phyloP scores from a whole-genome alignment of 1,139 yeast genomes.

The Sugiyamaella paludigena region DNA sequence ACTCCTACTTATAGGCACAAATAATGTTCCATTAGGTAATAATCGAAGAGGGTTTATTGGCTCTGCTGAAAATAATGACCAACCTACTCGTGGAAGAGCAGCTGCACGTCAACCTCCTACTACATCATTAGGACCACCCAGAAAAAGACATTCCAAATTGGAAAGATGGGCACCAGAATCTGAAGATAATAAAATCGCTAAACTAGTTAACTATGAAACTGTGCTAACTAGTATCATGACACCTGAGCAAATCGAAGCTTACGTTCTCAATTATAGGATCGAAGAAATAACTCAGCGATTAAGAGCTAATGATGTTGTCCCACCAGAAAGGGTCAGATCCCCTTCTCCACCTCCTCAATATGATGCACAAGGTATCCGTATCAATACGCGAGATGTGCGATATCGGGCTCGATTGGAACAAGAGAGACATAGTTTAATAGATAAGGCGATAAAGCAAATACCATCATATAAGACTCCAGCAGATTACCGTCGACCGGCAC shows the following conservation, averaged over 20 bases:
- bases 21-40: slow-evolving; percentile 32
- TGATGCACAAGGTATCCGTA: slow-evolving; percentile 77
- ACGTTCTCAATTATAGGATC: slow-evolving; percentile 69
- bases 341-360: slow-evolving; percentile 94
- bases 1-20: slow-evolving; percentile 26
- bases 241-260: slow-evolving; percentile 81
- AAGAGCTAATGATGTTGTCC: slow-evolving; percentile 46
- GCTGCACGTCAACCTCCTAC: slow-evolving; percentile 1
- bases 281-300: slow-evolving; percentile 74
- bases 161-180: slow-evolving; percentile 38
- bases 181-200: slow-evolving; percentile 34
- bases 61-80: slow-evolving; percentile 16
- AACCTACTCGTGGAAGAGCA: slow-evolving; percentile 14
- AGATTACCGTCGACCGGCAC: slow-evolving; percentile 71
- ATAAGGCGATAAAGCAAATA: slow-evolving; percentile 64
- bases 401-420: slow-evolving; percentile 61
- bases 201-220: slow-evolving; percentile 40
- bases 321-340: slow-evolving; percentile 45
- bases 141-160: slow-evolving; percentile 17
- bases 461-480: slow-evolving; percentile 82
- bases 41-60: slow-evolving; percentile 23
- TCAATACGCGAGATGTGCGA: slow-evolving; percentile 76
- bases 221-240: slow-evolving; percentile 57
- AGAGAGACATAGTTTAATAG: slow-evolving; percentile 77
- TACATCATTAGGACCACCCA: slow-evolving; percentile 6